These are phyloP conservation scores for Penicillium sp. DNA, from an alignment of 2,329 filamentous ascomycete genomes.

Conservation along the genomic window DNA sequence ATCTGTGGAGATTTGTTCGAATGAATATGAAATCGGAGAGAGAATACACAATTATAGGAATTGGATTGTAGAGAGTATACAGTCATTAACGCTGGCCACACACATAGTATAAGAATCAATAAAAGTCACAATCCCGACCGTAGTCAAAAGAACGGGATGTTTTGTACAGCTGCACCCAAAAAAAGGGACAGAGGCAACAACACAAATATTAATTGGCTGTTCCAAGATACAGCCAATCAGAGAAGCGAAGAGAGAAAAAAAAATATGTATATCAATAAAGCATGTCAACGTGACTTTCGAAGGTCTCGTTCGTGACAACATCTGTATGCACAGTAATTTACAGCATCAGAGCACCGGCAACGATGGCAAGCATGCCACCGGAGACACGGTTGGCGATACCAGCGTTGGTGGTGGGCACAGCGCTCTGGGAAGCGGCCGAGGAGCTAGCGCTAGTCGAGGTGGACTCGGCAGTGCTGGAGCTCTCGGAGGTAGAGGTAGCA, in stretches of 20 bases:
- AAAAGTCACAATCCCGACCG: background rate
- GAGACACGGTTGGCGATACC: constrained; percentile 35
- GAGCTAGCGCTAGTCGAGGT: constrained; percentile 11
- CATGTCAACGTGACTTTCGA: background rate
- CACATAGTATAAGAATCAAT: background rate
- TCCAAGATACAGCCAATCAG: constrained; percentile 1
- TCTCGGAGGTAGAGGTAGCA: constrained; percentile 21
- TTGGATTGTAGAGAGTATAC: background rate
- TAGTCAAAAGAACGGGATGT: background rate
- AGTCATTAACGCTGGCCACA: background rate
- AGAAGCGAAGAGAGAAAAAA: constrained; percentile 1
- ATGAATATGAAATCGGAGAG: background rate
- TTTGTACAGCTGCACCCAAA: constrained; percentile 1
- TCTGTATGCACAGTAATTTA: constrained; percentile 23
- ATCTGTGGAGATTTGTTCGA: background rate
- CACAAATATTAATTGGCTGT: background rate
- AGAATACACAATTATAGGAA: background rate
- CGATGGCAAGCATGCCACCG: constrained; percentile 35
- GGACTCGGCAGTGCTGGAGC: constrained; percentile 18
- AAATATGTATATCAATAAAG: constrained; percentile 1
- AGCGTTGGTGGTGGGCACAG: constrained; percentile 32
- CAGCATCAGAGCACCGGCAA: constrained; percentile 35
- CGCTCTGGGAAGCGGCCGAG: constrained; percentile 18
- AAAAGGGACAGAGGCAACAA: background rate
- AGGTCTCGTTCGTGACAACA: background rate